Evolutionary conservation across 2,329 filamentous ascomycete genomes (phyloP).

Genomic region (Aspergillaceae sp.): DNA sequence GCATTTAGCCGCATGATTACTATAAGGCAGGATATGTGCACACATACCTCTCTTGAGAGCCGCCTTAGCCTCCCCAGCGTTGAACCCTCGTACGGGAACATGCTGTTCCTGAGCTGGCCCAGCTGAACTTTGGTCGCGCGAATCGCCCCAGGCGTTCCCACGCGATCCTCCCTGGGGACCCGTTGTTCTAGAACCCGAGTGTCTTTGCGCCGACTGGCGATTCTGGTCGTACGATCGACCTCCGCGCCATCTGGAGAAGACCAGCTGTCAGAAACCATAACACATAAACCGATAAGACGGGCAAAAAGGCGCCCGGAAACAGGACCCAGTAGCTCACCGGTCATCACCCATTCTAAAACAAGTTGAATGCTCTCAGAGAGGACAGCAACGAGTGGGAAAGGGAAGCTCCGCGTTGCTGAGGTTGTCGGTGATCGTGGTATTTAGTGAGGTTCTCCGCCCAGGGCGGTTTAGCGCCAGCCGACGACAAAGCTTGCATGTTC

Average conservation of each 20-base stretch:
- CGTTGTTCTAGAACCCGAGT: conserved; percentile 24
- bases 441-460: conserved; percentile 6
- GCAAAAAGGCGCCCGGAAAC: neutral
- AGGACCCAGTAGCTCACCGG: conserved; percentile 17
- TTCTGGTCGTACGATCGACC: conserved; percentile 28
- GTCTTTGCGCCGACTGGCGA: conserved; percentile 30
- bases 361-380: neutral
- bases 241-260: conserved; percentile 30
- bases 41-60: conserved; percentile 33
- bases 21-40: neutral
- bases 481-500: conserved; percentile 1
- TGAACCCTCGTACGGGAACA: conserved; percentile 37
- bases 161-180: conserved; percentile 16
- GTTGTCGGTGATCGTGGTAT: conserved; percentile 1
- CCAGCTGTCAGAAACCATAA: conserved; percentile 6
- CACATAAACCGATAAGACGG: neutral
- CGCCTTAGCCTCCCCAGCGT: conserved; percentile 34
- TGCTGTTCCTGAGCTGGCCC: conserved; percentile 29
- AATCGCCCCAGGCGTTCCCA: conserved; percentile 20
- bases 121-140: conserved; percentile 13
- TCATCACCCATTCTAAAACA: conserved; percentile 28
- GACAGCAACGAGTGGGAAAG: conserved; percentile 1
- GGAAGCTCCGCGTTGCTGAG: conserved; percentile 10
- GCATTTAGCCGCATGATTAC: conserved; percentile 1
- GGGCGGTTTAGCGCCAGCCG: conserved; percentile 4